Base-by-base conservation (phyloP, 2,329 filamentous ascomycete genomes). In the Chrysoporthe puriensis region DNA sequence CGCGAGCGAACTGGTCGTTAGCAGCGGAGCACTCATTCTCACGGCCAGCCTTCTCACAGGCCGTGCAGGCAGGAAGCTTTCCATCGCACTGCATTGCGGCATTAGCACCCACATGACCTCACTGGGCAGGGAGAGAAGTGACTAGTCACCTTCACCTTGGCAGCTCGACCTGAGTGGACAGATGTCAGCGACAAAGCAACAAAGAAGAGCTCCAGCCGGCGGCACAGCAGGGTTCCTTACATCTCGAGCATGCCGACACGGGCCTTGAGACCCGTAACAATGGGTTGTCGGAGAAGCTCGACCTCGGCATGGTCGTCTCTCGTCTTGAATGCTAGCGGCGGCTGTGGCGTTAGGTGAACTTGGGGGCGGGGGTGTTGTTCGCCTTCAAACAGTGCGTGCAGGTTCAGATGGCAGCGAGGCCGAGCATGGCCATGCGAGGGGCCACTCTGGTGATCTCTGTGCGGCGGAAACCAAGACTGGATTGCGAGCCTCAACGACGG, bases 1-100 rank as follows among this genome's bases (percentile, higher is more conserved):
- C 96, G 70, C 94, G 87, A 0, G 95, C 94, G 79, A 97, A 98
- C 77, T 97, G 94, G 76, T 98, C 95, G 74, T 96, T 97, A 8
- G 94, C 94, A 66, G 94, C 94, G 7, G 94, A 97, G 78, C 96
- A 99, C 76, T 96, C 94, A 69, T 85, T 90, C 66, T 92, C 89
- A 70, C 93, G 91, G 42, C 94, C 94, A 16, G 93, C 93, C 79
- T 94, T 94, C 79, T 97, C 95, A 76, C 96, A 98, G 21, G 95
- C 95, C 8, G 94, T 96, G 77, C 96, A 99, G 8, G 94, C 94
- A 13, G 96, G 96, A 48, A 98, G 83, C 79, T 97, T 97, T 70
- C 96, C 95, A 81, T 98, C 96, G 76, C 96, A 99, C 88, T 91
- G 52, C 43, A 57, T 16, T 50, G 52, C 32, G 13, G 56, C 36